Evolutionary conservation across 2,329 filamentous ascomycete genomes (phyloP).

Genomic region (Verticillium klebahnii): DNA sequence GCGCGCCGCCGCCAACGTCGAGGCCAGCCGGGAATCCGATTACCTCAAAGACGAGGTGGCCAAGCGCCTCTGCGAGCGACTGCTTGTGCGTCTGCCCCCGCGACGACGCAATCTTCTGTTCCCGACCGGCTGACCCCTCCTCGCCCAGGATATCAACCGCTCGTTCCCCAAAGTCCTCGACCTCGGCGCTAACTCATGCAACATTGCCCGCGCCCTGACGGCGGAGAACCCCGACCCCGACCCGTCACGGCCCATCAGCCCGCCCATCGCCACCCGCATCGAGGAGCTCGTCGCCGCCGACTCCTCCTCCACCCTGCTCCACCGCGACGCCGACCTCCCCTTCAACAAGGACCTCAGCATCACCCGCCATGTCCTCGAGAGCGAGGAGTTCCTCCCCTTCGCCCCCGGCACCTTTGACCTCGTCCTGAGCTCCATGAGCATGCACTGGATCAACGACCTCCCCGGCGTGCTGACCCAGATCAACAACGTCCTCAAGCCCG

Average conservation of each 20-base stretch:
- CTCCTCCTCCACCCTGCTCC: slow-evolving; percentile 70
- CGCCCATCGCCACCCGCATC: slow-evolving; percentile 68
- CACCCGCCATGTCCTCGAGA: slow-evolving; percentile 67
- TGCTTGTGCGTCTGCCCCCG: slow-evolving; percentile 54
- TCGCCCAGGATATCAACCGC: slow-evolving; percentile 78
- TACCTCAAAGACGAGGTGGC: slow-evolving; percentile 95
- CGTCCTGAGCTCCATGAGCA: slow-evolving; percentile 79
- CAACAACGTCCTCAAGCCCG: slow-evolving; percentile 82
- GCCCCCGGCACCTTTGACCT: slow-evolving; percentile 77
- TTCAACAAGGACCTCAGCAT: slow-evolving; percentile 74
- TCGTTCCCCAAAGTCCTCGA: slow-evolving; percentile 81
- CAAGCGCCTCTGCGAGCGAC: slow-evolving; percentile 72
- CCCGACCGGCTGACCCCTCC: neutral
- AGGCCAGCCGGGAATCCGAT: slow-evolving; percentile 75
- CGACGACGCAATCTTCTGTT: neutral
- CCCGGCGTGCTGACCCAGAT: slow-evolving; percentile 80
- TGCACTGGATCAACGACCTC: slow-evolving; percentile 98
- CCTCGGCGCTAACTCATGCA: slow-evolving; percentile 92
- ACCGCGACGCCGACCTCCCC: slow-evolving; percentile 69
- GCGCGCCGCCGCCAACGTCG: slow-evolving; percentile 66
- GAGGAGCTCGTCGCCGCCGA: slow-evolving; percentile 75
- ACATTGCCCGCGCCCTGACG: slow-evolving; percentile 79
- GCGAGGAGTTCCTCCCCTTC: slow-evolving; percentile 77
- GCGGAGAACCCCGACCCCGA: slow-evolving; percentile 62
- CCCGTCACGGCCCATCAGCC: slow-evolving; percentile 48